These are phyloP conservation scores for Stephania yunnanensis DNA, from an alignment of 164 flowering plant genomes.

Conservation along the genomic window DNA sequence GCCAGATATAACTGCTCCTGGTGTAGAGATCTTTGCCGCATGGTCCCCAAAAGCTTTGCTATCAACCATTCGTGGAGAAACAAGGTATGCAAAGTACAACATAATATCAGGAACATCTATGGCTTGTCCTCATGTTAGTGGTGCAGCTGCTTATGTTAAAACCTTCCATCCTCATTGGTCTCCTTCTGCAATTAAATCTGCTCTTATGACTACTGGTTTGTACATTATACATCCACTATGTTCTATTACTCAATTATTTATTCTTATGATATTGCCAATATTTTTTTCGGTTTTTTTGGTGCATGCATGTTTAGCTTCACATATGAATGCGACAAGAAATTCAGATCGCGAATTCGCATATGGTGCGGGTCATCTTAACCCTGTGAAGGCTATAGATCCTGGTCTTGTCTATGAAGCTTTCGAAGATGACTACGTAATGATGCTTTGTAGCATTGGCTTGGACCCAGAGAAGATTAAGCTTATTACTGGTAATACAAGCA, in stretches of 20 bases:
- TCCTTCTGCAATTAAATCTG: too few relatives aligned
- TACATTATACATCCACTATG: too few relatives aligned
- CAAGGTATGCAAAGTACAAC: not conserved
- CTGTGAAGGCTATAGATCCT: too few relatives aligned
- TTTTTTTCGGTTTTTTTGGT: not conserved
- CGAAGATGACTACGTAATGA: conserved; percentile 30
- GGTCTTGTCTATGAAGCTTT: too few relatives aligned
- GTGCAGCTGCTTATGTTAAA: too few relatives aligned
- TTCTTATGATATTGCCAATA: too few relatives aligned
- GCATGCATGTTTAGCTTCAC: not conserved
- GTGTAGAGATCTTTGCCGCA: not conserved
- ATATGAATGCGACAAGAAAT: not conserved
- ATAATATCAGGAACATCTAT: too few relatives aligned
- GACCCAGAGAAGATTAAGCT: conserved; percentile 12
- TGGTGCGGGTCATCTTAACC: conserved; percentile 15
- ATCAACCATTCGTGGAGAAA: not conserved
- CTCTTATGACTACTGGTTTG: too few relatives aligned
- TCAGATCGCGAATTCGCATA: conserved; percentile 44
- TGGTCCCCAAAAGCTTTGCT: not conserved
- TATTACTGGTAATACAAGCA: conserved; percentile 30
- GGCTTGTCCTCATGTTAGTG: too few relatives aligned
- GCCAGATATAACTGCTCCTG: conserved; percentile 6
- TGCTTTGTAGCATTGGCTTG: conserved; percentile 47
- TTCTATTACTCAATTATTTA: too few relatives aligned
- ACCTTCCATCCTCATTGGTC: too few relatives aligned